phyloP scores from a whole-genome alignment of 73 alveolate species.

The Paraurostyla sp. region DNA sequence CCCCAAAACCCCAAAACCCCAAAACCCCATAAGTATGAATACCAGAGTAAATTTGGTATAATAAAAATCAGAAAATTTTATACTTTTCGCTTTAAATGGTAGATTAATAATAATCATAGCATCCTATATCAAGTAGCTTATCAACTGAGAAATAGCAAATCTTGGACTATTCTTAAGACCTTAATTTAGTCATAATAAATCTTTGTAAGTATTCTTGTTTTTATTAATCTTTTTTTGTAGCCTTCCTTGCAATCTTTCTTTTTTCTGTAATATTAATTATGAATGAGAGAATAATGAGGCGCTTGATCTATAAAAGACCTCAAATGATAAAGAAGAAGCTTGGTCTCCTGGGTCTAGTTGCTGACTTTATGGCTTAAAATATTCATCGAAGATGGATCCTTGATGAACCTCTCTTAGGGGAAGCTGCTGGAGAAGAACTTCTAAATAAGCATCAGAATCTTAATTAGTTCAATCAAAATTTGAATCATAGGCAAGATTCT shows the following conservation, averaged over 20 bases:
- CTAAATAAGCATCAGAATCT: background rate
- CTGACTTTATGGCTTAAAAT: conserved; percentile 27
- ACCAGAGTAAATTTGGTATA: no score
- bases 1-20: no score
- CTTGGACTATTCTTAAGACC: no score
- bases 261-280: background rate
- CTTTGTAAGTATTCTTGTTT: background rate
- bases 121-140: no score
- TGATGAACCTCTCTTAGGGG: conserved; percentile 37
- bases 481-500: background rate
- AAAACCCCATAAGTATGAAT: no score
- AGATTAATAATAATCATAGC: no score
- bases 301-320: background rate
- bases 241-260: background rate
- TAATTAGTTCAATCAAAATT: background rate
- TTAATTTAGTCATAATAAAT: background rate
- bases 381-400: conserved; percentile 34
- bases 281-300: background rate
- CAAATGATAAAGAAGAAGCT: background rate
- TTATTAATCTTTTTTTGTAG: background rate
- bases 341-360: conserved; percentile 8
- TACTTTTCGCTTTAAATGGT: no score
- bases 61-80: no score
- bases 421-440: background rate
- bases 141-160: no score